Conservation (phyloP, 75 land plant genomes). For the Sequoiadendron giganteum region DNA sequence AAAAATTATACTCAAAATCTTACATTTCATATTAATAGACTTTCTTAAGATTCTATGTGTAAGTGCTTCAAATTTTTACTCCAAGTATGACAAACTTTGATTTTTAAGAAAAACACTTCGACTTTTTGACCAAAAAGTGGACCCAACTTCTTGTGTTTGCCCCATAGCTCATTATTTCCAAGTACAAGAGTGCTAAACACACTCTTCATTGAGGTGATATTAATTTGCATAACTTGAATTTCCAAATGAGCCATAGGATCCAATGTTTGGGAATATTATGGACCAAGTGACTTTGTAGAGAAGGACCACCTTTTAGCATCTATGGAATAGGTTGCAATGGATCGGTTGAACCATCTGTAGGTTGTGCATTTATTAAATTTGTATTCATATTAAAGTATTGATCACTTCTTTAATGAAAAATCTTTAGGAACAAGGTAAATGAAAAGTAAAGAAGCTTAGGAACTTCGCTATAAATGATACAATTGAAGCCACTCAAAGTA, state of each 20-base stretch:
- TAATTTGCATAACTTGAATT: neutral
- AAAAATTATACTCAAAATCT: no score
- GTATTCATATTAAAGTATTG: neutral
- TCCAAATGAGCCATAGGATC: neutral
- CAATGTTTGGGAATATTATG: neutral
- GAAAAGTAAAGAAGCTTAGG: no score
- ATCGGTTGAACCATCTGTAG: neutral
- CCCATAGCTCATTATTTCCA: neutral
- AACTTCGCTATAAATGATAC: no score
- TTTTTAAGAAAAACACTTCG: no score
- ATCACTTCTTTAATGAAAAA: constrained; percentile 16
- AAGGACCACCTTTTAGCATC: neutral
- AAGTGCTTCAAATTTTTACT: no score
- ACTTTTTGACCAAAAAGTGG: no score
- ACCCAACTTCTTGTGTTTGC: no score
- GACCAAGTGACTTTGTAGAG: neutral
- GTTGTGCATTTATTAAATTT: neutral
- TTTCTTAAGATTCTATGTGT: no score
- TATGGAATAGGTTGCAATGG: neutral
- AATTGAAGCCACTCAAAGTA: no score
- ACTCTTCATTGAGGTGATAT: neutral
- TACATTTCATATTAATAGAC: no score
- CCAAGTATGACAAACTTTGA: no score
- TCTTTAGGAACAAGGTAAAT: neutral
- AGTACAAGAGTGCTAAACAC: neutral